A percentile compares a stretch with the other conserved stretches of the same genome.
Evolutionary conservation across 371 early-diverging fungal species (phyloP).

Genomic region (Mucor sp.): DNA sequence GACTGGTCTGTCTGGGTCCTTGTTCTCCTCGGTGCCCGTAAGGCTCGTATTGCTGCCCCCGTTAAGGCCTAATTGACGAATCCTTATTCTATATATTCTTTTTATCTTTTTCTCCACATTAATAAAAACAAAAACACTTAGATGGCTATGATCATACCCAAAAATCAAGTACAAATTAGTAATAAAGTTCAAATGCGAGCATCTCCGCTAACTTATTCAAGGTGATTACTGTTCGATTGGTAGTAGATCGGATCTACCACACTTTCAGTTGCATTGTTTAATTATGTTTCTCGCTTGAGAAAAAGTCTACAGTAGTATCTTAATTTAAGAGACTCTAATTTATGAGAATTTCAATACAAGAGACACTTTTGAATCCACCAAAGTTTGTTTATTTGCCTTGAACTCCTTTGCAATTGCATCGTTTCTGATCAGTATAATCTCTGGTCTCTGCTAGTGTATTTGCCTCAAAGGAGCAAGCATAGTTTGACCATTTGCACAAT

Average conservation of each 20-base stretch:
- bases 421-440: too few relatives aligned
- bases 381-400: too few relatives aligned
- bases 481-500: too few relatives aligned
- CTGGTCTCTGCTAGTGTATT: too few relatives aligned
- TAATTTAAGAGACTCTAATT: too few relatives aligned
- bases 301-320: too few relatives aligned
- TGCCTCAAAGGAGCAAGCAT: too few relatives aligned
- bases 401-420: too few relatives aligned
- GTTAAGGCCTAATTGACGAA: conserved; percentile 8
- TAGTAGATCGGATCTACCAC: background rate
- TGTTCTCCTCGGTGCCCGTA: conserved; percentile 53
- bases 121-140: background rate
- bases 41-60: conserved; percentile 23
- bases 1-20: conserved; percentile 73
- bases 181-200: background rate
- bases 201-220: background rate
- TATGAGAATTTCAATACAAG: too few relatives aligned
- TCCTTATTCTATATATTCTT: background rate
- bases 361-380: too few relatives aligned
- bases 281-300: too few relatives aligned
- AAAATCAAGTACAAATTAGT: background rate
- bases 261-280: background rate
- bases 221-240: background rate
- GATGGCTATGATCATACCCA: conserved; percentile 5
- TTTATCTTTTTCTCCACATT: background rate